Evolutionary conservation across 805 yeast species (phyloP).

Genomic region (Wickerhamiella parazyma): DNA sequence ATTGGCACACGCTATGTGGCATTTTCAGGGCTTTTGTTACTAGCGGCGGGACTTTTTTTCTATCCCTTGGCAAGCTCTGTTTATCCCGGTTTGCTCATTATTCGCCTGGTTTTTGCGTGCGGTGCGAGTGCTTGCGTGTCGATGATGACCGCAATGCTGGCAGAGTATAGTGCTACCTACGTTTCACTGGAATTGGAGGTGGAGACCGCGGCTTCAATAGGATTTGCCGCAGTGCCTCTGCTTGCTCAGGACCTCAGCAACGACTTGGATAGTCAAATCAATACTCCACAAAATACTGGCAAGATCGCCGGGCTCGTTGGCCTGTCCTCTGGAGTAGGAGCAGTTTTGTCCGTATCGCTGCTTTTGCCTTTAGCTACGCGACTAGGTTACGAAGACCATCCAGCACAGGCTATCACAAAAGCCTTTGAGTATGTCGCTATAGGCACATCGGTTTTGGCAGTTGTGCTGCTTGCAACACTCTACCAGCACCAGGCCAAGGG

Average conservation of each 20-base stretch:
- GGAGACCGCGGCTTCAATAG: constrained; percentile 7
- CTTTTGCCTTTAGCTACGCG: constrained; percentile 45
- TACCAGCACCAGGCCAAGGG: constrained; percentile 32
- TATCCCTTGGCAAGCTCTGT: constrained; percentile 36
- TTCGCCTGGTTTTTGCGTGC: constrained; percentile 43
- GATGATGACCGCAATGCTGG: constrained; percentile 47
- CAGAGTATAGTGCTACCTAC: constrained; percentile 27
- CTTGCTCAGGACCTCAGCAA: constrained; percentile 3
- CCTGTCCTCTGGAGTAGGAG: constrained; percentile 50
- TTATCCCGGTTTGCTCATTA: constrained; percentile 37
- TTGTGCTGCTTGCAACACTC: constrained; percentile 31
- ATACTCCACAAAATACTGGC: constrained; percentile 26
- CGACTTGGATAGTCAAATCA: background rate
- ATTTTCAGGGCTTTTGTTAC: constrained; percentile 34
- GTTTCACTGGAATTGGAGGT: constrained; percentile 4
- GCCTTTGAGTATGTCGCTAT: constrained; percentile 32
- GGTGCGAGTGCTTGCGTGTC: constrained; percentile 45
- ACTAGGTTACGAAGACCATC: constrained; percentile 29
- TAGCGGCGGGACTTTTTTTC: constrained; percentile 35
- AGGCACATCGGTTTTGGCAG: constrained; percentile 19
- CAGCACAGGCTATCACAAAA: constrained; percentile 34
- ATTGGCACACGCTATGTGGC: constrained; percentile 46
- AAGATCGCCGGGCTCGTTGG: constrained; percentile 50
- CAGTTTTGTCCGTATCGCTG: constrained; percentile 44
- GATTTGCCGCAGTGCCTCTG: constrained; percentile 7